Conservation (phyloP, 139 green algal species). For the Auxenochlorella protothecoides region DNA sequence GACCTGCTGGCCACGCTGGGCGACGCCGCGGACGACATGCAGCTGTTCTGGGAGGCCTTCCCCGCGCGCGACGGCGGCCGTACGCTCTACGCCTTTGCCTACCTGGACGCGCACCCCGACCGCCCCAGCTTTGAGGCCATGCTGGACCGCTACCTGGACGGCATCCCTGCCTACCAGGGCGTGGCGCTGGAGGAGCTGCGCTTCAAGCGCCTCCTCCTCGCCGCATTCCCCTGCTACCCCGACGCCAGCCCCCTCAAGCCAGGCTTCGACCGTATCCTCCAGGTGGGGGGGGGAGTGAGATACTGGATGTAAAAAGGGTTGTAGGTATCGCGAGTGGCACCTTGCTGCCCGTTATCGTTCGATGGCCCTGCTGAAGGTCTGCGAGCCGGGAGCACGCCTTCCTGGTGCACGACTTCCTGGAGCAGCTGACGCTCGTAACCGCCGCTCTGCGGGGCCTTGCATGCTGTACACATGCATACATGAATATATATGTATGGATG, state of each 20-base stretch:
- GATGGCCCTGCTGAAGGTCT: no score
- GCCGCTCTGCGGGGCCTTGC: no score
- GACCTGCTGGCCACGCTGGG: conserved; percentile 51
- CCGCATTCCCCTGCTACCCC: conserved; percentile 54
- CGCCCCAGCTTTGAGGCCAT: conserved; percentile 53
- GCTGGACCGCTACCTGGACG: conserved; percentile 69
- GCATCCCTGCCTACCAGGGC: conserved; percentile 61
- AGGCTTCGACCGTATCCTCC: conserved; percentile 48
- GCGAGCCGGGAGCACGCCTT: no score
- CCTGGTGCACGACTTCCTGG: no score
- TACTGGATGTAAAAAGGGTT: no score
- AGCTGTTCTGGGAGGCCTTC: conserved; percentile 85
- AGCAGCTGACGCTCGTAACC: no score
- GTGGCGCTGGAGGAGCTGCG: conserved; percentile 38
- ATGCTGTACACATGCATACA: no score
- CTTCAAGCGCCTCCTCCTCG: conserved; percentile 56
- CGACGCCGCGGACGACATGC: conserved; percentile 50
- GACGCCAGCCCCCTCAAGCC: conserved; percentile 39
- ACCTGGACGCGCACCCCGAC: conserved; percentile 54
- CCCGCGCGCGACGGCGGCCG: conserved; percentile 59
- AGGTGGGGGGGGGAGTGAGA: conserved; percentile 18
- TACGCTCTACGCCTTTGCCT: conserved; percentile 96
- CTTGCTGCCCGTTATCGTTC: no score
- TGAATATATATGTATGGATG: no score
- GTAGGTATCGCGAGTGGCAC: no score